Base-by-base conservation (phyloP, 306 rosid genomes). In the Pterocarpus santalinus region DNA sequence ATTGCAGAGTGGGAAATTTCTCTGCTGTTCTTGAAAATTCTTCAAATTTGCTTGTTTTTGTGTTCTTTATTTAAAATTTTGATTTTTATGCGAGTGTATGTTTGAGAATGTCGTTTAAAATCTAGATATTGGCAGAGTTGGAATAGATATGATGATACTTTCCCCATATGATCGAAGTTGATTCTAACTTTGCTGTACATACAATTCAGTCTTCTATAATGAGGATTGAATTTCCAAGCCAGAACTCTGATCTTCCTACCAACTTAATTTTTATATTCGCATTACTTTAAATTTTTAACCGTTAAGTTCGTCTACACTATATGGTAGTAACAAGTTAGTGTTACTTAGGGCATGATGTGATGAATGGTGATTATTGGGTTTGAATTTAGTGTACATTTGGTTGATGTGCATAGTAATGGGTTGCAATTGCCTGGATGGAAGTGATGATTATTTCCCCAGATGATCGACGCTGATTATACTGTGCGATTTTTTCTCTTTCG, bases 391-490 rank as follows among this genome's bases (percentile, higher is more conserved):
- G 32, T n/a, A n/a, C 12, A 0, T 53, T 5, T 38, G 8, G 3
- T 0, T 30, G 10, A 7, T 28, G 15, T 35, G 71, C 66, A 12
- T 44, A 2, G 9, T 22, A 1, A 28, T 49, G 35, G 2, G 5
- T 38, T 43, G 6, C 11, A 9, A 7, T 35, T 64, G 47, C 7
- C 34, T 51, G 69, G 76, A 82, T 82, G 91, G 91, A 83, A 32
- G 80, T 83, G 89, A 88, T 85, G 89, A 88, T 51, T 43, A 33
- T 88, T 88, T 88, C 89, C 89, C 91, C 87, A 88, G 81, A 80
- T 80, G 89, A 85, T 80, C 87, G 87, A 88, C 0, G 71, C 75
- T 85, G 89, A 90, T 74, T 69, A 81, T 76, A 85, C 86, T 86
- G 90, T 30, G 97, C 92, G 86, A 87, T 73, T 39, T 43, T 91